Evolutionary conservation across 192 early-diverging fungal genomes (phyloP), one percentile per base, ranked within the genome.

Genomic region (Mortierella claussenii): DNA sequence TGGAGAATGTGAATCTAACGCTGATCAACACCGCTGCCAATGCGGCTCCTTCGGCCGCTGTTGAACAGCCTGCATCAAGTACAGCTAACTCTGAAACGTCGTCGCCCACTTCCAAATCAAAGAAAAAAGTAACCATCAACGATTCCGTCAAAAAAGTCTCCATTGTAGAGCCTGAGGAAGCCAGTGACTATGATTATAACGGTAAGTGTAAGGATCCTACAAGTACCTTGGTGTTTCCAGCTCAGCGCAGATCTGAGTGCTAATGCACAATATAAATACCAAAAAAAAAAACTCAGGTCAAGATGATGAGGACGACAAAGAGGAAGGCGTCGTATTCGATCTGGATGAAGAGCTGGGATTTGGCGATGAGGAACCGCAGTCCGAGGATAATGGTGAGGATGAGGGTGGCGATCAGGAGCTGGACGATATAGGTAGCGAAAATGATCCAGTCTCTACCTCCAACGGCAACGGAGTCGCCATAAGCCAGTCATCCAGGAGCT

Each of bases 311-410:
- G 65, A 48, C 10, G 68, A 47, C 0, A 59, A 63, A 0, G 69
- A 76, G 1, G 64, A 56, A 42, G 73, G 73, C 3, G 73, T 76
- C 1, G 73, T 76, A 2, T 76, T 76, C 51, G 73, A 76, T 34
- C 44, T 76, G 40, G 73, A 76, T 18, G 73, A 76, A 20, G 73
- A 76, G 15, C 59, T 76, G 11, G 73, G 73, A 42, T 62, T 76
- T 17, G 64, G 62, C 28, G 59, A 56, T 1, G 63, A 67, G 5
- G 57, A 26, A 23, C 33, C 55, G 0, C 26, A 61, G 1, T 50
- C 30, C 5, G 42, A 46, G 0, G 33, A 10, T 4, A 33, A 48
- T 21, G 50, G 44, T 2, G 63, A 65, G 21, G 57, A 48, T 17
- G 45, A 57, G 30, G 68, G 49, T 18, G 52, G 52, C 24, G 59